Conservation (phyloP, 306 rosid genomes). For the Vicia faba region DNA sequence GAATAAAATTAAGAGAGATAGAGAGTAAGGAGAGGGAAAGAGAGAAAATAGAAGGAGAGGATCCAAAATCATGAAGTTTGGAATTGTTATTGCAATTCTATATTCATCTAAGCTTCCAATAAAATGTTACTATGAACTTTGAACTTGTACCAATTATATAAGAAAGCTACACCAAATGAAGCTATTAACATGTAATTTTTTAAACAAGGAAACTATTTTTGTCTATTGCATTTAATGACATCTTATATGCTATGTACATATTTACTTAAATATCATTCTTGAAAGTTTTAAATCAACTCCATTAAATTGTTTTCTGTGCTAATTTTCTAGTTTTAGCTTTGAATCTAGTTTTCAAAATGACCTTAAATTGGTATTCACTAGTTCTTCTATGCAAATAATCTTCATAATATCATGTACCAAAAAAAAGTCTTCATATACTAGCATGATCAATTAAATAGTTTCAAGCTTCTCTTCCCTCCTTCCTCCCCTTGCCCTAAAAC, state of each 20-base stretch:
- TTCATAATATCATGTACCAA: conserved; percentile 21
- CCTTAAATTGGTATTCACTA: neutral
- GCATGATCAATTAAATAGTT: conserved; percentile 25
- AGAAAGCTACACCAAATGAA: conserved; percentile 17
- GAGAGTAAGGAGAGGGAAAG: no score
- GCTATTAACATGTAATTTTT: conserved; percentile 6
- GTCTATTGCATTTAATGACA: conserved; percentile 13
- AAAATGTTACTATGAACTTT: neutral
- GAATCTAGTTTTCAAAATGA: conserved; percentile 7
- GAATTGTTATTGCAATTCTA: conserved; percentile 8
- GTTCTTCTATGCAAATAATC: conserved; percentile 23
- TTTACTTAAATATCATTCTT: conserved; percentile 25
- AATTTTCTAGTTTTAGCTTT: conserved; percentile 22
- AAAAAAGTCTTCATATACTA: conserved; percentile 12
- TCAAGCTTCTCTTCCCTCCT: conserved; percentile 9
- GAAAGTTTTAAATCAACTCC: conserved; percentile 5
- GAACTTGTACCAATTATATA: conserved; percentile 3
- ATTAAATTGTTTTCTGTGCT: neutral
- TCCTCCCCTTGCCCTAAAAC: conserved; percentile 20
- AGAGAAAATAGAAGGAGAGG: no score
- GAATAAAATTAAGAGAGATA: no score
- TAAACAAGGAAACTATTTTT: conserved; percentile 19
- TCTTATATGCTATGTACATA: conserved; percentile 9
- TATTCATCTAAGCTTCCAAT: conserved; percentile 16
- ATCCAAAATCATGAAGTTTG: neutral